A percentile compares a stretch with the other conserved stretches of the same genome.
Evolutionary conservation across 1,284 basidiomycete species (phyloP).

Genomic region (Exobasidium rhododendri): DNA sequence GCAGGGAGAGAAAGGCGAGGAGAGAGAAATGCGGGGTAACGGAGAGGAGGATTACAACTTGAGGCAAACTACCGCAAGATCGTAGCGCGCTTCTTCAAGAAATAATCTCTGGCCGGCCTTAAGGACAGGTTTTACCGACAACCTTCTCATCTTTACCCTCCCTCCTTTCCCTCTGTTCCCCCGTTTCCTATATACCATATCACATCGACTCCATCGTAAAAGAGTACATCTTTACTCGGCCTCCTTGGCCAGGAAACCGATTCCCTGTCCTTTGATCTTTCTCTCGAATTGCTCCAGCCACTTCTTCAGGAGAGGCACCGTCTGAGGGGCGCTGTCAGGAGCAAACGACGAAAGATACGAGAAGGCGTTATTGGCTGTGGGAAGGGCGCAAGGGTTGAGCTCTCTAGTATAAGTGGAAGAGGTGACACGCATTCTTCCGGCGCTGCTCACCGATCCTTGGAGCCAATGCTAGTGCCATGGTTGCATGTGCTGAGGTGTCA

Average conservation of each 20-base stretch:
- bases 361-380: constrained; percentile 44
- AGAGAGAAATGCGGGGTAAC: neutral
- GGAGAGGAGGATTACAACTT: too few species aligned
- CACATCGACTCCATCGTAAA: too few species aligned
- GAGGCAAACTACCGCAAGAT: too few species aligned
- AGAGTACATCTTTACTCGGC: constrained; percentile 4
- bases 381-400: neutral
- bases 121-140: too few species aligned
- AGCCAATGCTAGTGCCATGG: constrained; percentile 23
- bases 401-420: neutral
- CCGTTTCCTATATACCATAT: too few species aligned
- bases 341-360: constrained; percentile 49
- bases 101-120: too few species aligned
- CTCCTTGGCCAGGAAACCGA: constrained; percentile 36
- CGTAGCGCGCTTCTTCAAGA: too few species aligned
- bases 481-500: constrained; percentile 8
- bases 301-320: constrained; percentile 47
- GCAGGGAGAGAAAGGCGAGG: neutral
- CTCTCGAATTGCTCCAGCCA: constrained; percentile 53
- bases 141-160: too few species aligned
- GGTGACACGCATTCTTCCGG: neutral
- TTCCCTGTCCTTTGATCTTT: constrained; percentile 46
- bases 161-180: too few species aligned
- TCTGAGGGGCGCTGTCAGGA: constrained; percentile 50
- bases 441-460: constrained; percentile 41